Base-by-base conservation (phyloP, 2,329 filamentous ascomycete genomes). In the Bertia moriformis region DNA sequence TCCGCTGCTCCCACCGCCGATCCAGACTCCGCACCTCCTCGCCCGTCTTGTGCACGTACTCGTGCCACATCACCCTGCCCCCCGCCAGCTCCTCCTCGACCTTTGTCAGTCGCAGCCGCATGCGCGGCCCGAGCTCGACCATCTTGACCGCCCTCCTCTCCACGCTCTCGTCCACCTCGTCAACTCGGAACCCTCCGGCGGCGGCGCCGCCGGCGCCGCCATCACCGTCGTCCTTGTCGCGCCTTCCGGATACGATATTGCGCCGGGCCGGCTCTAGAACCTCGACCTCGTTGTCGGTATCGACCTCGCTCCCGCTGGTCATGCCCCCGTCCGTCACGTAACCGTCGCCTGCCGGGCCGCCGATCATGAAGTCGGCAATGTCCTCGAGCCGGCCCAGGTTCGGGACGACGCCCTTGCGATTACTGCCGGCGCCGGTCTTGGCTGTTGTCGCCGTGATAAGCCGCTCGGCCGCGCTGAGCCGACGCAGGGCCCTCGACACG, bases 61-160 rank as follows among this genome's bases (percentile, higher is more conserved):
- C 87, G 58, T 98, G 91, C 91, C 91, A 98, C 83, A 98, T 84
- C 41, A 94, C 73, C 56, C 86, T 91, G 38, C 91, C 91, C 18
- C 73, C 71, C 51, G 87, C 95, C 4, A 96, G 61, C 1, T 89
- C 91, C 49, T 98, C 91, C 54, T 98, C 91, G 3, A 98, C 88
- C 63, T 98, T 98, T 40, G 86, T 88, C 60, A 98, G 66, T 20
- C 89, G 77, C 30, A 98, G 63, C 43, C 75, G 81, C 82, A 98
- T 80, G 40, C 91, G 76, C 1, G 91, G 91, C 0, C 91, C 91
- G 1, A 98, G 65, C 60, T 98, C 91, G 3, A 93, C 79, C 4
- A 98, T 67, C 56, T 93, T 95, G 17, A 98, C 84, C 0, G 84
- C 88, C 35, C 86, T 76, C 49, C 85, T 84, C 60, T 94, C 84